Percentiles rank a stretch among this genome's conserved stretches.
phyloP scores from a whole-genome alignment of 2,329 filamentous ascomycete genomes.

The Rachicladosporium sp. region DNA sequence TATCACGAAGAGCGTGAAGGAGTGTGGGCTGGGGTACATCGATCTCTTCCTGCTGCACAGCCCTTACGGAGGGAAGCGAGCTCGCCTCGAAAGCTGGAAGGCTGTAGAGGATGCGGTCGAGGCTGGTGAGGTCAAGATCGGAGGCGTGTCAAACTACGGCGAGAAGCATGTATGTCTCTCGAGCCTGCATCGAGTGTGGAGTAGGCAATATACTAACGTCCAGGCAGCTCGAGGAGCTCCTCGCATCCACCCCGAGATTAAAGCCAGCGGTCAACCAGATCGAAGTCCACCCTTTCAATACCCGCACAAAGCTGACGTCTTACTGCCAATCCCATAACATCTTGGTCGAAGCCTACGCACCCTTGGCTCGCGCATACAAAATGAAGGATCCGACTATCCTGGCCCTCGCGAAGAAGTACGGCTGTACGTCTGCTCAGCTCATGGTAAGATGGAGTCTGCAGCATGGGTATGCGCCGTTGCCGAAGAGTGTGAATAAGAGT shows the following conservation, averaged over 20 bases:
- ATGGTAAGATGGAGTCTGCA: constrained; percentile 70
- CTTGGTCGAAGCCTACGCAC: constrained; percentile 67
- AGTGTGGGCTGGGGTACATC: constrained; percentile 59
- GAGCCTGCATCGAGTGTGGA: neutral
- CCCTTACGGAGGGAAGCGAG: constrained; percentile 60
- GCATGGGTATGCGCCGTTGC: constrained; percentile 58
- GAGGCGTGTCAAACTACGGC: constrained; percentile 69
- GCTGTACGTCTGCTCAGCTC: constrained; percentile 59
- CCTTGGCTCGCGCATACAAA: constrained; percentile 57
- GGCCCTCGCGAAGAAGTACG: constrained; percentile 53
- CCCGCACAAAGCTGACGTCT: constrained; percentile 51
- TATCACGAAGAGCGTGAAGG: constrained; percentile 52
- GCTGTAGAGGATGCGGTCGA: constrained; percentile 65
- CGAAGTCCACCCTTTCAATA: constrained; percentile 75
- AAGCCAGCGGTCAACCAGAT: constrained; percentile 66
- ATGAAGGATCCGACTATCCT: constrained; percentile 56
- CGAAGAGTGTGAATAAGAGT: constrained; percentile 54
- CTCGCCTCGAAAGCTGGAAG: constrained; percentile 59
- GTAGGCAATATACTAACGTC: neutral
- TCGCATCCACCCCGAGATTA: constrained; percentile 49
- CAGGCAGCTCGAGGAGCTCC: constrained; percentile 52
- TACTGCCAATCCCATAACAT: constrained; percentile 57
- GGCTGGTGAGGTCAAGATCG: constrained; percentile 57
- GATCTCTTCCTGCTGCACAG: constrained; percentile 71
- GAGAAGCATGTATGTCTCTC: constrained; percentile 50